Percentiles rank a stretch among this genome's conserved stretches.
Conservation (phyloP, 129 eudicot species). For the Logfia minima region DNA sequence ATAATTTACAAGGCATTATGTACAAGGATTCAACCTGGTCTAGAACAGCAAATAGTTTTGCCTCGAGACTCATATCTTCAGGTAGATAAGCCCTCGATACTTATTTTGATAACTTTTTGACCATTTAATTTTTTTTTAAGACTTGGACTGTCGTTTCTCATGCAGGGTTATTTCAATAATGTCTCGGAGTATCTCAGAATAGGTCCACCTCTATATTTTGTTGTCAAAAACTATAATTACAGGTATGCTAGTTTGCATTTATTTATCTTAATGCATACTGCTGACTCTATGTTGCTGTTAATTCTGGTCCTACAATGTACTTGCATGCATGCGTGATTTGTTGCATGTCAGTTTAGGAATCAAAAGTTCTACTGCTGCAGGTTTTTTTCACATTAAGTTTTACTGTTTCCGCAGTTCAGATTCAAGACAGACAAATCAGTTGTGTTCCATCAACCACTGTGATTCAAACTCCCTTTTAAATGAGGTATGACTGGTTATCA, state of each 20-base stretch:
- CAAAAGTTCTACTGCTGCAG: slow-evolving; percentile 3
- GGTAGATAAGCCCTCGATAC: slow-evolving; percentile 42
- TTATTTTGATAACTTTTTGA: not conserved
- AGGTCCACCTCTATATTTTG: slow-evolving; percentile 95
- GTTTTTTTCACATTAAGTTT: slow-evolving; percentile 19
- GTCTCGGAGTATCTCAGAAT: slow-evolving; percentile 80
- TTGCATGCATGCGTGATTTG: not conserved
- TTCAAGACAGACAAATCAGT: slow-evolving; percentile 82
- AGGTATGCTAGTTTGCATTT: slow-evolving; percentile 36
- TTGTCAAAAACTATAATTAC: slow-evolving; percentile 82
- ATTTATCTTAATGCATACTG: not conserved
- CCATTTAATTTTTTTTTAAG: not conserved
- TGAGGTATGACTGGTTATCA: slow-evolving; percentile 53
- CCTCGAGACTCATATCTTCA: slow-evolving; percentile 99
- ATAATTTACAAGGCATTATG: slow-evolving; percentile 66
- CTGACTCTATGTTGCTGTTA: not conserved
- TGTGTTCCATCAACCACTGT: slow-evolving; percentile 94
- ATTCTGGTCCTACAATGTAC: not conserved
- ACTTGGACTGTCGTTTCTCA: slow-evolving; percentile 13
- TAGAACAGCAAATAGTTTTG: slow-evolving; percentile 95
- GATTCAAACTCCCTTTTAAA: slow-evolving; percentile 85
- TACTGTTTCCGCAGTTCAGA: slow-evolving; percentile 59
- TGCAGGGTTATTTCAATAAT: slow-evolving; percentile 85
- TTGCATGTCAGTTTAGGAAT: not conserved
- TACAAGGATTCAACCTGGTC: slow-evolving; percentile 95